Conservation (phyloP, 73 alveolate species). For the Blepharisma stoltei region DNA sequence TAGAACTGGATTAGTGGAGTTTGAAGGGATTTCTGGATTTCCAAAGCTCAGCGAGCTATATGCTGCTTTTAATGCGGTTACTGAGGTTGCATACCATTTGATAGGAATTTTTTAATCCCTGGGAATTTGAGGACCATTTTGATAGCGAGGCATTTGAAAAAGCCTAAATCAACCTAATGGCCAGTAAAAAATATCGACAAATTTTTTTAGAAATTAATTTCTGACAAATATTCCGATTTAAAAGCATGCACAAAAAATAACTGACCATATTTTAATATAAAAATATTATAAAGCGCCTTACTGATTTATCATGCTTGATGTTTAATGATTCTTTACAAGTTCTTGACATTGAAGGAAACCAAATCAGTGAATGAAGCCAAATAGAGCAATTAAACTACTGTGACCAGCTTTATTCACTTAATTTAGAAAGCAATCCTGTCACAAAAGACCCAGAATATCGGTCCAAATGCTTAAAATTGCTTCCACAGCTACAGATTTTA, state of each 20-base stretch:
- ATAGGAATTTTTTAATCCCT: too few species aligned
- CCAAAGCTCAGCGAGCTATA: slow-evolving; percentile 19
- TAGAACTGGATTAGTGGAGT: neutral
- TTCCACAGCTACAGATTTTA: neutral
- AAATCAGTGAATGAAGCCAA: neutral
- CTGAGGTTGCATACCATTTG: too few species aligned
- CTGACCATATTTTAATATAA: too few species aligned
- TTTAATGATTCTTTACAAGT: neutral
- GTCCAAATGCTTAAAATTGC: neutral
- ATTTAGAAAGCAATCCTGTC: slow-evolving; percentile 21
- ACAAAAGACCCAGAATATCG: slow-evolving; percentile 18
- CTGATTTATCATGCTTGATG: neutral
- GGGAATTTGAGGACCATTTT: too few species aligned
- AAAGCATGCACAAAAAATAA: too few species aligned
- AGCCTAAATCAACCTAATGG: too few species aligned
- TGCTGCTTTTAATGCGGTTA: slow-evolving; percentile 18
- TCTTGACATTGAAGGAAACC: slow-evolving; percentile 28
- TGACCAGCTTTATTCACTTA: neutral
- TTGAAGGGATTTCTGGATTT: slow-evolving; percentile 26
- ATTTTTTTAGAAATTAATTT: too few species aligned
- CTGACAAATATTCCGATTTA: too few species aligned
- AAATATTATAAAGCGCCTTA: too few species aligned
- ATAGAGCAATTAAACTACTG: neutral
- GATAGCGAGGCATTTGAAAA: too few species aligned
- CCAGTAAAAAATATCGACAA: too few species aligned